phyloP scores from a whole-genome alignment of 257 asterid genomes.

The Gentiana straminea region DNA sequence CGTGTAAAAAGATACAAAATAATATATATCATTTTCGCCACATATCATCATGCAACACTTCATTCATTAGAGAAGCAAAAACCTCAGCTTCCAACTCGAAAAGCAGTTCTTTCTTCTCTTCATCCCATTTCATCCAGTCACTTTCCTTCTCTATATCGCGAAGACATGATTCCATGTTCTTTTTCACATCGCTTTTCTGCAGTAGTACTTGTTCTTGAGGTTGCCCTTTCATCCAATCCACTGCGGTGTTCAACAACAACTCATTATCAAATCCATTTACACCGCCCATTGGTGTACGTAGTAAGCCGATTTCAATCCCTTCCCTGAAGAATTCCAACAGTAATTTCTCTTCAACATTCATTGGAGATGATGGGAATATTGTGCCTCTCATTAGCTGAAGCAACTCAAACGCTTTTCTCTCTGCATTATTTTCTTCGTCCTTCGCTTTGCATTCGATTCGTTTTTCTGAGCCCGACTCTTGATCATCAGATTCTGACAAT shows the following conservation, averaged over 20 bases:
- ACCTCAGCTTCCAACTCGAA: constrained; percentile 49
- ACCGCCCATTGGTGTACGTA: background rate
- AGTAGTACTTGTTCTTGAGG: constrained; percentile 6
- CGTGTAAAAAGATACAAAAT: too few species aligned
- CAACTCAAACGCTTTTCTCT: constrained; percentile 21
- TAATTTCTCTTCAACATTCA: constrained; percentile 27
- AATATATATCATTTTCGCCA: too few species aligned
- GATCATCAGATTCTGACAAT: constrained; percentile 35
- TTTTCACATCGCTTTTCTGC: constrained; percentile 37
- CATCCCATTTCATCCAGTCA: constrained; percentile 40
- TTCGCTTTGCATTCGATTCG: constrained; percentile 13
- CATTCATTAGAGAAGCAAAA: constrained; percentile 36
- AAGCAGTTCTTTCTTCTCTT: constrained; percentile 38
- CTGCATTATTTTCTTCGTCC: constrained; percentile 15
- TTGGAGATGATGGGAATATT: constrained; percentile 26
- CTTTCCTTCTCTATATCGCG: constrained; percentile 55
- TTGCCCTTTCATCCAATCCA: constrained; percentile 42
- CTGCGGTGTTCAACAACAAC: constrained; percentile 25
- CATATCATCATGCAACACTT: constrained; percentile 25
- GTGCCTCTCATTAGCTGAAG: constrained; percentile 28
- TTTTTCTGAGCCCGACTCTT: constrained; percentile 18
- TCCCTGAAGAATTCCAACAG: constrained; percentile 51
- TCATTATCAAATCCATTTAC: background rate
- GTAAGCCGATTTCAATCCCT: constrained; percentile 5
- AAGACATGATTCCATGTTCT: constrained; percentile 41